Conservation (phyloP, 371 early-diverging fungal genomes). For the Mortierella sp. region DNA sequence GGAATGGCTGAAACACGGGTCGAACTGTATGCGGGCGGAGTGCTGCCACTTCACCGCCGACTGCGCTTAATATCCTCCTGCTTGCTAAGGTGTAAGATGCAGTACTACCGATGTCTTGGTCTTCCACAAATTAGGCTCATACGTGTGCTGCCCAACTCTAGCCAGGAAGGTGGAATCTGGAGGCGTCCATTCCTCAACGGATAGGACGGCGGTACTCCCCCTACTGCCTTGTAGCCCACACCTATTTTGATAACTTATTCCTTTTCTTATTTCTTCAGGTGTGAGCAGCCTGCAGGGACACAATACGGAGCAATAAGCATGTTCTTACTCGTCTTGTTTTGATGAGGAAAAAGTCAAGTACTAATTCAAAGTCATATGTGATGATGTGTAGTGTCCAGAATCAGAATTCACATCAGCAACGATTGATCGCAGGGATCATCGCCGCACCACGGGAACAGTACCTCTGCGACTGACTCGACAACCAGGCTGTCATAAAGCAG, state of each 20-base stretch:
- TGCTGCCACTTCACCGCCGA: conserved; percentile 48
- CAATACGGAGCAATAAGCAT: conserved; percentile 28
- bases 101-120: conserved; percentile 33
- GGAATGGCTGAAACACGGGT: conserved; percentile 51
- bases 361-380: too few species aligned
- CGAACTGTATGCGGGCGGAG: conserved; percentile 46
- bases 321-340: conserved; percentile 21
- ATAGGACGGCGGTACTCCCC: conserved; percentile 46
- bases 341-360: conserved; percentile 17
- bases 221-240: conserved; percentile 44
- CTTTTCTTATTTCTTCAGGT: conserved; percentile 20
- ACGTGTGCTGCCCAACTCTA: conserved; percentile 47
- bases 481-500: too few species aligned
- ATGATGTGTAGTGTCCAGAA: too few species aligned
- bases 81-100: conserved; percentile 43
- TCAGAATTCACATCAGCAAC: too few species aligned
- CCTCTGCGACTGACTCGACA: too few species aligned
- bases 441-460: too few species aligned
- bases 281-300: conserved; percentile 40
- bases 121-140: conserved; percentile 35
- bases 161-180: conserved; percentile 40
- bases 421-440: too few species aligned
- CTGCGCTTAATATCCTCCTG: conserved; percentile 50
- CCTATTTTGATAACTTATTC: conserved; percentile 22
- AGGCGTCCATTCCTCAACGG: conserved; percentile 49